Conservation (phyloP, 2,329 filamentous ascomycete genomes). For the Emmonsiellopsis sp. region DNA sequence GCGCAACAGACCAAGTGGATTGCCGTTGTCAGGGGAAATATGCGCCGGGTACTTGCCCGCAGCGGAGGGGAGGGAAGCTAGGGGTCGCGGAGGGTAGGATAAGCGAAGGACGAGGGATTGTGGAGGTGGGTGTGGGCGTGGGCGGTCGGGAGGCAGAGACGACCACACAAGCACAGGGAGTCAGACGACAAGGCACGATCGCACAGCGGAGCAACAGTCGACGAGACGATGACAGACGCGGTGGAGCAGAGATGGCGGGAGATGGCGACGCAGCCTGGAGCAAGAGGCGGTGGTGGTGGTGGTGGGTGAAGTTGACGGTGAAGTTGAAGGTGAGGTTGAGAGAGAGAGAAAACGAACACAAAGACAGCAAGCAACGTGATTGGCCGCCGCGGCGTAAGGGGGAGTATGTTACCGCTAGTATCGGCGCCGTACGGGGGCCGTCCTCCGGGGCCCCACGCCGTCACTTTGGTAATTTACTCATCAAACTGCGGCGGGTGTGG, state of each 20-base stretch:
- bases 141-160: slow-evolving; percentile 1
- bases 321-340: neutral
- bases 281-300: slow-evolving; percentile 13
- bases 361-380: neutral
- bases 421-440: neutral
- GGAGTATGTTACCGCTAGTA: neutral
- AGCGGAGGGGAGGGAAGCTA: slow-evolving; percentile 7
- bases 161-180: slow-evolving; percentile 10
- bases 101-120: neutral
- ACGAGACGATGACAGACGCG: neutral
- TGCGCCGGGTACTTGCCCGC: slow-evolving; percentile 4
- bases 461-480: slow-evolving; percentile 2
- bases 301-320: slow-evolving; percentile 4
- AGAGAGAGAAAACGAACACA: neutral
- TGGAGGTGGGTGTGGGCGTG: neutral
- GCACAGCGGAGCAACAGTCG: no score
- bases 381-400: neutral
- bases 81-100: neutral
- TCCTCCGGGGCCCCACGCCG: neutral
- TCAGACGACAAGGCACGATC: slow-evolving; percentile 4
- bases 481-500: neutral
- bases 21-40: neutral
- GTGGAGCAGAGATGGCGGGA: slow-evolving; percentile 9
- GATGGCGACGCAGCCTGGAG: slow-evolving; percentile 6
- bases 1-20: slow-evolving; percentile 6